Percentiles rank a stretch among this genome's conserved stretches.
Evolutionary conservation across 169 alveolate species (phyloP).

Genomic region (Eimeria praecox): DNA sequence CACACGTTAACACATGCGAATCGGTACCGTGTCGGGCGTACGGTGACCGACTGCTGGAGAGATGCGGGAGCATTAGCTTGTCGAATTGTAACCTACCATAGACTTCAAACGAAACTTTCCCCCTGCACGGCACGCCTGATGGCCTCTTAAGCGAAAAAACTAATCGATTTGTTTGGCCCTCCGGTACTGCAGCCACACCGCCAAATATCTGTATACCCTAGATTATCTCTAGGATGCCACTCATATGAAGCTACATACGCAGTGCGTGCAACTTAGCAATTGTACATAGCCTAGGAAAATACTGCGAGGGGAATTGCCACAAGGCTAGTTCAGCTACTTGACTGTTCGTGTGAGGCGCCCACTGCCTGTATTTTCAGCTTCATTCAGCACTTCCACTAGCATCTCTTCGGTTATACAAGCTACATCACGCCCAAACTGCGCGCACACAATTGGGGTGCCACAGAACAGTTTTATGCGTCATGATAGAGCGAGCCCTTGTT

Average conservation of each 20-base stretch:
- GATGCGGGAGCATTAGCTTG: not conserved
- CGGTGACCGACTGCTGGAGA: not conserved
- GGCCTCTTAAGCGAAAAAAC: not conserved
- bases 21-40: too few relatives aligned
- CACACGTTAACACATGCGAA: too few relatives aligned
- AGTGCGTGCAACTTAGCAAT: not conserved
- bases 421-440: constrained; percentile 1
- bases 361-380: not conserved
- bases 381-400: not conserved
- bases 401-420: not conserved
- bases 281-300: not conserved
- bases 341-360: not conserved
- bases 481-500: not conserved
- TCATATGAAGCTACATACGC: not conserved
- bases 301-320: not conserved
- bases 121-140: not conserved
- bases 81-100: not conserved
- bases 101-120: not conserved
- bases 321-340: not conserved
- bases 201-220: not conserved
- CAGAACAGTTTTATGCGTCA: not conserved
- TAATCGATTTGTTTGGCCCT: not conserved
- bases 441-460: not conserved
- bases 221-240: not conserved
- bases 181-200: not conserved